These are phyloP conservation scores for Diplodia intermedia DNA, from an alignment of 2,329 filamentous ascomycete genomes.

Conservation along the genomic window DNA sequence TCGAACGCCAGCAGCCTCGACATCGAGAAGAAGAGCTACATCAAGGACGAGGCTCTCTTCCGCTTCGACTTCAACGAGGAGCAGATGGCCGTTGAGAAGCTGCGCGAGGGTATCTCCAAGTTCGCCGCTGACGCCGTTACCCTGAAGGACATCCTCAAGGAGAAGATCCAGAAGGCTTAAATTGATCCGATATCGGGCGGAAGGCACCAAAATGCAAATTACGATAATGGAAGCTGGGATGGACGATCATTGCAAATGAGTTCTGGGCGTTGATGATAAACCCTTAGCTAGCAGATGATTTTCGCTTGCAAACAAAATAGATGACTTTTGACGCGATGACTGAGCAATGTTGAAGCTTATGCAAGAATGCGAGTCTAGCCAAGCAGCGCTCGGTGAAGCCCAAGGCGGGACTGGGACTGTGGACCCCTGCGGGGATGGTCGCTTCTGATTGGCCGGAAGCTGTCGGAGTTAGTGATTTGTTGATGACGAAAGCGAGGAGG, in stretches of 20 bases:
- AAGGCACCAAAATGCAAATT: constrained; percentile 16
- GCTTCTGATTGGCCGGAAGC: constrained; percentile 23
- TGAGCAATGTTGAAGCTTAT: constrained; percentile 21
- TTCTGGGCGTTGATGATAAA: constrained; percentile 21
- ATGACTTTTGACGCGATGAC: constrained; percentile 26
- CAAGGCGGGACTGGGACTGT: constrained; percentile 4
- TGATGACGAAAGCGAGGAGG: constrained; percentile 29
- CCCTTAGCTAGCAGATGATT: constrained; percentile 24
- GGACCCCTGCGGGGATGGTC: background rate
- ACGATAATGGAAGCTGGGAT: constrained; percentile 26
- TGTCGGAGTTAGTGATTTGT: constrained; percentile 23
- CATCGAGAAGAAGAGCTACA: constrained; percentile 88
- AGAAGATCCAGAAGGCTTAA: constrained; percentile 71
- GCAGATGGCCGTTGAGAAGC: constrained; percentile 99
- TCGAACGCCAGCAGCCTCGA: constrained; percentile 69
- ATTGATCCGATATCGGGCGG: constrained; percentile 41
- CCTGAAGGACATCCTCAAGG: constrained; percentile 88
- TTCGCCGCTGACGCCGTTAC: constrained; percentile 95
- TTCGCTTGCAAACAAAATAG: constrained; percentile 27
- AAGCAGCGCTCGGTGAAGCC: constrained; percentile 6
- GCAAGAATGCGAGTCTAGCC: constrained; percentile 17
- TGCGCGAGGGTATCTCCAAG: constrained; percentile 98
- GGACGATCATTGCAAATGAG: constrained; percentile 6
- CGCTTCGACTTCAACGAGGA: constrained; percentile 99
- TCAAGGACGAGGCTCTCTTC: constrained; percentile 88